These are phyloP conservation scores for Leucocoprinus sp. DNA, from an alignment of 768 basidiomycete species.

Conservation along the genomic window DNA sequence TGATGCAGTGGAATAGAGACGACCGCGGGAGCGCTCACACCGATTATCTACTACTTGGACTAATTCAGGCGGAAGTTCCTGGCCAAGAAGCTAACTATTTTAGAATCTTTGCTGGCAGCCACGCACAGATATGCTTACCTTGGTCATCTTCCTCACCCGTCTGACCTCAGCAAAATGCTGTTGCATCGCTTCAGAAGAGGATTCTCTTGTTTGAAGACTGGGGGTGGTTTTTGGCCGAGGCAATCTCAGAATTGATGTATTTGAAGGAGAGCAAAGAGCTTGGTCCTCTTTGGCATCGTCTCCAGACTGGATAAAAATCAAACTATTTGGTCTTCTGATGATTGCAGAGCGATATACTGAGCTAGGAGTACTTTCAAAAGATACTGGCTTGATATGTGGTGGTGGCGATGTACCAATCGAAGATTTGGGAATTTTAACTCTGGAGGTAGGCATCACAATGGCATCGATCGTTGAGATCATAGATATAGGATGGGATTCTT, in stretches of 20 bases:
- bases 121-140: conserved; percentile 24
- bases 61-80: conserved; percentile 36
- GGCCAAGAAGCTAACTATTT: conserved; percentile 36
- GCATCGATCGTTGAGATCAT: neutral
- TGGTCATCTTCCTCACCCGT: conserved; percentile 42
- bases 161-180: conserved; percentile 34
- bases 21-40: neutral
- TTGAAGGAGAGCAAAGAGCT: neutral
- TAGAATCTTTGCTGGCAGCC: neutral
- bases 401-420: neutral
- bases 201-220: conserved; percentile 1
- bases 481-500: neutral
- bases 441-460: neutral
- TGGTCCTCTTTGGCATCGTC: neutral
- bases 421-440: neutral
- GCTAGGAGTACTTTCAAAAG: conserved; percentile 3
- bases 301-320: conserved; percentile 9
- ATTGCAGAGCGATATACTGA: neutral
- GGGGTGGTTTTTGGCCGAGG: neutral
- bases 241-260: neutral
- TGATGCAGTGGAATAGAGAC: conserved; percentile 1
- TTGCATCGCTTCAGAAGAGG: conserved; percentile 8
- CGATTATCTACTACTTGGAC: conserved; percentile 18
- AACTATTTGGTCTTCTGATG: conserved; percentile 11
- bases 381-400: neutral